phyloP scores from a whole-genome alignment of 2,329 filamentous ascomycete genomes.

The Fusarium begoniae region DNA sequence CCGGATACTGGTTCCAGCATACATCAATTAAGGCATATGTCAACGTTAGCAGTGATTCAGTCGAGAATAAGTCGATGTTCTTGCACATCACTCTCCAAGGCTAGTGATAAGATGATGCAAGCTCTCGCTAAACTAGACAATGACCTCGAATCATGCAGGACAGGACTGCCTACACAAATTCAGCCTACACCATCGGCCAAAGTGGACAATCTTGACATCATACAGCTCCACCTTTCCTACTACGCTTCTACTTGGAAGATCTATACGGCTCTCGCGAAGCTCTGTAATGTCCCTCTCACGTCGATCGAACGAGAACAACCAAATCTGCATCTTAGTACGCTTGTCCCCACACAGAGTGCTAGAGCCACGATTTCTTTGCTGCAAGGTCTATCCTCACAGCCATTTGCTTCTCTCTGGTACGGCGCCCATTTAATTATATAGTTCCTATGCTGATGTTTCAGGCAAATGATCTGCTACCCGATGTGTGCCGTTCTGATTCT shows the following conservation, averaged over 20 bases:
- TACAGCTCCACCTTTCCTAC: background rate
- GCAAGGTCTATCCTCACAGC: background rate
- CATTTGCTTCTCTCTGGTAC: background rate
- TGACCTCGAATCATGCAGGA: background rate
- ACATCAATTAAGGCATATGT: background rate
- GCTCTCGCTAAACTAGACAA: background rate
- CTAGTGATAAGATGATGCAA: background rate
- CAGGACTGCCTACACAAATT: background rate
- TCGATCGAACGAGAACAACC: rapidly evolving
- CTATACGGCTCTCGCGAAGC: background rate
- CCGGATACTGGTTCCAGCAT: rapidly evolving
- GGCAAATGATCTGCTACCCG: background rate
- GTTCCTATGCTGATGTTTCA: rapidly evolving
- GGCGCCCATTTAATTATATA: rapidly evolving
- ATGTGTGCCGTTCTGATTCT: background rate
- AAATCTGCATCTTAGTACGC: background rate
- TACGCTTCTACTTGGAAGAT: background rate
- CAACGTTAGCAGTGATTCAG: background rate
- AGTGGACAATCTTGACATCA: background rate
- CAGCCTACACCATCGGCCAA: background rate
- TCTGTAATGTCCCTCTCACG: background rate
- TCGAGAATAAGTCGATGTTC: background rate
- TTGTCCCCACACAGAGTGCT: background rate
- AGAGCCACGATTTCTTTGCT: background rate
- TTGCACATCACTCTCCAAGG: background rate